Percentiles rank a stretch among this genome's conserved stretches.
phyloP scores from a whole-genome alignment of 345 rosid genomes.

The Camelina sativa region DNA sequence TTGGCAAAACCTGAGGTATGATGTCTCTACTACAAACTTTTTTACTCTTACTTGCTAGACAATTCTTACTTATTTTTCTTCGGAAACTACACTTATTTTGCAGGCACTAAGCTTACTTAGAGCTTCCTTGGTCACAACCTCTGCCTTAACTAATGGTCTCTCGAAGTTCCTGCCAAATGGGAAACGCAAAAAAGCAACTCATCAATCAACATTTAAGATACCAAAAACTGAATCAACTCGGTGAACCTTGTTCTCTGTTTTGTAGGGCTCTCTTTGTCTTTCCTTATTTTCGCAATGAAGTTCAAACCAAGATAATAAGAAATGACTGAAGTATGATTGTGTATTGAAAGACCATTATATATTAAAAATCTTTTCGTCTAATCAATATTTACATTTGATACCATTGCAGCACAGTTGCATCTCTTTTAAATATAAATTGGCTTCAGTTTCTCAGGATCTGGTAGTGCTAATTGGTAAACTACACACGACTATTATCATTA shows the following conservation, averaged over 20 bases:
- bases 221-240: slow-evolving; percentile 9
- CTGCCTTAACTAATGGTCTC: slow-evolving; percentile 26
- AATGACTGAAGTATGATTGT: too few relatives aligned
- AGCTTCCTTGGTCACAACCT: slow-evolving; percentile 30
- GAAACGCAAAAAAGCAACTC: slow-evolving; percentile 6
- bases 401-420: too few relatives aligned
- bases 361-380: too few relatives aligned
- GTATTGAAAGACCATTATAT: too few relatives aligned
- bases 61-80: neutral
- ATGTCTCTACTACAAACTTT: neutral
- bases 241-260: neutral
- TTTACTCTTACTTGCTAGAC: neutral
- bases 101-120: slow-evolving; percentile 32
- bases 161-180: neutral
- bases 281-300: too few relatives aligned
- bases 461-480: too few relatives aligned
- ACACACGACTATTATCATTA: too few relatives aligned
- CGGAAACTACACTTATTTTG: neutral
- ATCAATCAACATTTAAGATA: neutral
- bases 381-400: too few relatives aligned
- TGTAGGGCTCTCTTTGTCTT: too few relatives aligned
- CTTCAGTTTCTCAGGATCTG: too few relatives aligned
- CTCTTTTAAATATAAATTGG: too few relatives aligned
- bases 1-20: slow-evolving; percentile 24
- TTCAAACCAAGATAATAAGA: too few relatives aligned